A percentile compares a stretch with the other conserved stretches of the same genome.
Evolutionary conservation across 768 basidiomycete species (phyloP).

Genomic region (Pleurotus citrinopileatus): DNA sequence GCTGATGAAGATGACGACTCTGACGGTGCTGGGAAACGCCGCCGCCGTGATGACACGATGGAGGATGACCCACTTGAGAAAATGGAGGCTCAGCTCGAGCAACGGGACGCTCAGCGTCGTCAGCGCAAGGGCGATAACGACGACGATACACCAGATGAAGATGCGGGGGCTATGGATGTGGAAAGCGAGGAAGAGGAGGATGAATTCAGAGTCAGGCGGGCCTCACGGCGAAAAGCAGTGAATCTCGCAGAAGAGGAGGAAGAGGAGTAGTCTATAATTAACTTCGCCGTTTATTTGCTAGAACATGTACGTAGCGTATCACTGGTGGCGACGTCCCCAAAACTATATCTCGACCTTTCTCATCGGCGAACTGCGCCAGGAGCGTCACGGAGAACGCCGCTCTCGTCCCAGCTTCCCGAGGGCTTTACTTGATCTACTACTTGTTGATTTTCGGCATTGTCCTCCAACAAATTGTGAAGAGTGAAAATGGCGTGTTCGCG

Average conservation of each 20-base stretch:
- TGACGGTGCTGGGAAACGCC: slow-evolving; percentile 35
- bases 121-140: slow-evolving; percentile 32
- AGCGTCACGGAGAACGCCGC: slow-evolving; percentile 46
- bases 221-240: slow-evolving; percentile 55
- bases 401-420: slow-evolving; percentile 52
- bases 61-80: slow-evolving; percentile 67
- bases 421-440: slow-evolving; percentile 75
- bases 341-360: slow-evolving; percentile 11
- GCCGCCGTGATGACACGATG: slow-evolving; percentile 34
- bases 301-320: slow-evolving; percentile 9
- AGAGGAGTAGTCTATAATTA: slow-evolving; percentile 20
- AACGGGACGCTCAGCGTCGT: slow-evolving; percentile 48
- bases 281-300: neutral
- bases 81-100: slow-evolving; percentile 64
- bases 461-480: slow-evolving; percentile 72
- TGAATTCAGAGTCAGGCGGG: slow-evolving; percentile 62
- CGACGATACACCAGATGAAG: slow-evolving; percentile 28
- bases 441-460: slow-evolving; percentile 77
- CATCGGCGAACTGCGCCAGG: slow-evolving; percentile 30
- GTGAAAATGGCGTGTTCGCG: slow-evolving; percentile 91
- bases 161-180: slow-evolving; percentile 61
- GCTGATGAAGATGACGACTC: slow-evolving; percentile 71
- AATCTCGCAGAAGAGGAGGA: slow-evolving; percentile 66
- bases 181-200: slow-evolving; percentile 76
- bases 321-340: too few relatives aligned